Evolutionary conservation across 495 filamentous ascomycete genomes (phyloP).

Genomic region (Lindgomyces ingoldianus): DNA sequence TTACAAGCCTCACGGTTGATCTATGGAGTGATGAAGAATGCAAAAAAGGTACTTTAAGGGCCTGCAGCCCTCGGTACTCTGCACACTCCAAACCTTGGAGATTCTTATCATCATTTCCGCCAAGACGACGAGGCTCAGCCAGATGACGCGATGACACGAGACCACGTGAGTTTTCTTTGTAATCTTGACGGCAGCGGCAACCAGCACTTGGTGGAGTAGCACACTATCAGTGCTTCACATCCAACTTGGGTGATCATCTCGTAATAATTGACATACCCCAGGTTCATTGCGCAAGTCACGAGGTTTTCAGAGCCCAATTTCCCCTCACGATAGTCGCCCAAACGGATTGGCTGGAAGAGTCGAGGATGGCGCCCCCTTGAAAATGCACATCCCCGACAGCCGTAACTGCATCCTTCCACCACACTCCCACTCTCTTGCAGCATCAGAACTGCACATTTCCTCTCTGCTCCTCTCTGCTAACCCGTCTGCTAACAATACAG

Average conservation of each 20-base stretch:
- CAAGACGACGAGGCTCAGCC: neutral
- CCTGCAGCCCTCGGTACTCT: neutral
- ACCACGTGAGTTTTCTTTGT: neutral
- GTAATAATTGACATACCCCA: neutral
- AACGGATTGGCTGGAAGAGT: neutral
- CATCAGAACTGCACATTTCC: neutral
- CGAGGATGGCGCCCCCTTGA: conserved; percentile 24
- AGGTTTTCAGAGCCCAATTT: neutral
- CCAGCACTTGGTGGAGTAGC: neutral
- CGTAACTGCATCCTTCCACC: conserved; percentile 22
- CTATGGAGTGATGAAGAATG: neutral
- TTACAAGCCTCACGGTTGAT: neutral
- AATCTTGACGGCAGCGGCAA: neutral
- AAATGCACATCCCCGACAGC: conserved; percentile 26
- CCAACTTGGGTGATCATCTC: neutral
- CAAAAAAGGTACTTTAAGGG: neutral
- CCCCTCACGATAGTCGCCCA: neutral
- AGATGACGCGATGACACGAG: neutral
- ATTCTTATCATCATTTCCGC: neutral
- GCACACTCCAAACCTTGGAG: neutral
- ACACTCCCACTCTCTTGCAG: conserved; percentile 14
- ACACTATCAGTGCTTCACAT: neutral
- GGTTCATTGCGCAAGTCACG: neutral
- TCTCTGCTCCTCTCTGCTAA: conserved; percentile 13
- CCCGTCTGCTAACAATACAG: conserved; percentile 25